Percentiles rank a stretch among this genome's conserved stretches.
Conservation (phyloP, 306 rosid genomes). For the Trichosanthes truncata region DNA sequence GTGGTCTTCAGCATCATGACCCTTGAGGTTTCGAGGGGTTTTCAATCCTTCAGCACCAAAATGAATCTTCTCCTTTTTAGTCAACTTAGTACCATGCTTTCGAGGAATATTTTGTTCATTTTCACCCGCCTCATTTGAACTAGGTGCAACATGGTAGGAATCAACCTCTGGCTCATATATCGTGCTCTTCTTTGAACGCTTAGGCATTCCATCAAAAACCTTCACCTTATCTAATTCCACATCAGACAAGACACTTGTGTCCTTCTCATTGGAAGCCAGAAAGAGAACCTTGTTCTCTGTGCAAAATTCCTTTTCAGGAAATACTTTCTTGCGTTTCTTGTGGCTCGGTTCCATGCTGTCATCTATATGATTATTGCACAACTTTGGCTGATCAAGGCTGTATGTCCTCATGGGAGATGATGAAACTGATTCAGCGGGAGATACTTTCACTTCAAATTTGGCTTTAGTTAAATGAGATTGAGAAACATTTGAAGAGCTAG, state of each 20-base stretch:
- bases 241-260: slow-evolving; percentile 24
- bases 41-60: slow-evolving; percentile 25
- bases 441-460: slow-evolving; percentile 42
- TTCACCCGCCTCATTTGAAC: slow-evolving; percentile 21
- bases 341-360: not conserved
- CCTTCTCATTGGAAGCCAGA: slow-evolving; percentile 26
- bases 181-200: slow-evolving; percentile 30
- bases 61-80: slow-evolving; percentile 22
- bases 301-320: slow-evolving; percentile 18
- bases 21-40: slow-evolving; percentile 24
- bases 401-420: slow-evolving; percentile 54
- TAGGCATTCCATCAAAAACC: slow-evolving; percentile 30
- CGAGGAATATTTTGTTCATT: slow-evolving; percentile 17
- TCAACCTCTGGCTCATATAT: slow-evolving; percentile 26
- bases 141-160: slow-evolving; percentile 20
- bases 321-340: slow-evolving; percentile 24
- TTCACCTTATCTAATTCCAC: slow-evolving; percentile 26
- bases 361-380: slow-evolving; percentile 18
- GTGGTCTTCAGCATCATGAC: slow-evolving; percentile 26
- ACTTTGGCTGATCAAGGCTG: slow-evolving; percentile 27
- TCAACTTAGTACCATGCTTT: slow-evolving; percentile 13
- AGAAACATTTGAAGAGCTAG: slow-evolving; percentile 76
- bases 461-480: slow-evolving; percentile 36
- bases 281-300: slow-evolving; percentile 28
- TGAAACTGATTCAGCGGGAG: slow-evolving; percentile 70